phyloP scores from a whole-genome alignment of 345 rosid species.

The Hibiscus syriacus region DNA sequence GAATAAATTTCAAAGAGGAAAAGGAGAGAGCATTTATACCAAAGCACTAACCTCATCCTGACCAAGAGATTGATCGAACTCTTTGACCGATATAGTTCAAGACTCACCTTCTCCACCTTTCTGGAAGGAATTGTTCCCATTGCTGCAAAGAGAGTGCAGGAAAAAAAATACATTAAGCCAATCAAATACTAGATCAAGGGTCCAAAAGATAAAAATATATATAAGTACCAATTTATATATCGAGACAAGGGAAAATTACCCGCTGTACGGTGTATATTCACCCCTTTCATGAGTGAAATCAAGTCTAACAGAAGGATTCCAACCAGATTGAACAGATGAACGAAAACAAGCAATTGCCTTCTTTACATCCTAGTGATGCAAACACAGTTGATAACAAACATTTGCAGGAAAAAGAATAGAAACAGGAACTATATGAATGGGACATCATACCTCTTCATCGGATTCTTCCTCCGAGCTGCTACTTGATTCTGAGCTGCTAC shows the following conservation, averaged over 20 bases:
- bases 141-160: too few relatives aligned
- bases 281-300: slow-evolving; percentile 68
- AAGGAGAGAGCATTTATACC: not conserved
- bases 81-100: slow-evolving; percentile 42
- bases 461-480: slow-evolving; percentile 9
- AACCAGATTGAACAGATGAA: not conserved
- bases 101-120: slow-evolving; percentile 37
- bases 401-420: not conserved
- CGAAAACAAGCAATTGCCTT: not conserved
- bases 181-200: not conserved
- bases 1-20: not conserved
- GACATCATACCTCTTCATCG: slow-evolving; percentile 1
- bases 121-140: slow-evolving; percentile 35
- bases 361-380: not conserved
- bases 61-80: slow-evolving; percentile 43
- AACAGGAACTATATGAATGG: not conserved
- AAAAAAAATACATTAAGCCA: not conserved
- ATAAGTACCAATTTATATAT: not conserved
- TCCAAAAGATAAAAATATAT: not conserved
- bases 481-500: too few relatives aligned
- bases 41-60: slow-evolving; percentile 42
- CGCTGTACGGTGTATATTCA: slow-evolving; percentile 53
- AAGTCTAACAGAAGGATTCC: slow-evolving; percentile 42
- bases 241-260: slow-evolving; percentile 24
- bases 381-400: not conserved